Evolutionary conservation across 306 rosid species (phyloP), one percentile per base, ranked within the genome.

Genomic region (Cyamopsis tetragonoloba): DNA sequence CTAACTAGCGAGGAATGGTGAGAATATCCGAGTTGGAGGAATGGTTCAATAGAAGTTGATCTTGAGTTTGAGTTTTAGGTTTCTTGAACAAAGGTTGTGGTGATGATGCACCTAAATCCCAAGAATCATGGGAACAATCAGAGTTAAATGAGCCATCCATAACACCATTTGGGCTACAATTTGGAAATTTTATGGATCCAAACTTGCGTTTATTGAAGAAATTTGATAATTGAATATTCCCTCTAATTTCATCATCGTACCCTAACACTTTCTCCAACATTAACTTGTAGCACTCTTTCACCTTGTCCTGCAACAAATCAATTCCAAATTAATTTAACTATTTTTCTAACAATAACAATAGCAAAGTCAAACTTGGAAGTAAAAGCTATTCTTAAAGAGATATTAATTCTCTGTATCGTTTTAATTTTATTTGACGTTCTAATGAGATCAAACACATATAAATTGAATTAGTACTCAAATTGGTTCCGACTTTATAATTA

Each of bases 91-190:
- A 71, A 67, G 81, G 80, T 80, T 85, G 84, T 26, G 86, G 84
- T 20, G 91, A 86, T 24, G 88, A 84, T 22, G 74, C 60, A 37
- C 83, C 62, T 14, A 71, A 35, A 0, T 82, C 80, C 95, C 95
- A 88, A 4, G 88, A 86, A 3, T 91, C 95, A 71, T 85, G 78
- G 3, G 92, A 80, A 83, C 85, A 73, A 62, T 88, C 86, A 1
- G 83, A 83, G 78, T 88, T 83, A 42, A 86, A 91, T 14, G 89
- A 80, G 56, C 77, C 77, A 14, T 88, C 91, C 13, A 77, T 81
- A 1, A 88, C 84, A 14, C 88, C 96, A 55, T 70, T 87, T 54
- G 95, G 96, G 51, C 96, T 86, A 38, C 86, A 53, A 0, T n/a
- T n/a, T n/a, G 91, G 91, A n/a, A 74, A n/a, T n/a, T n/a, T 0